Conservation (phyloP, 768 basidiomycete species). For the Mycena rebaudengoi region DNA sequence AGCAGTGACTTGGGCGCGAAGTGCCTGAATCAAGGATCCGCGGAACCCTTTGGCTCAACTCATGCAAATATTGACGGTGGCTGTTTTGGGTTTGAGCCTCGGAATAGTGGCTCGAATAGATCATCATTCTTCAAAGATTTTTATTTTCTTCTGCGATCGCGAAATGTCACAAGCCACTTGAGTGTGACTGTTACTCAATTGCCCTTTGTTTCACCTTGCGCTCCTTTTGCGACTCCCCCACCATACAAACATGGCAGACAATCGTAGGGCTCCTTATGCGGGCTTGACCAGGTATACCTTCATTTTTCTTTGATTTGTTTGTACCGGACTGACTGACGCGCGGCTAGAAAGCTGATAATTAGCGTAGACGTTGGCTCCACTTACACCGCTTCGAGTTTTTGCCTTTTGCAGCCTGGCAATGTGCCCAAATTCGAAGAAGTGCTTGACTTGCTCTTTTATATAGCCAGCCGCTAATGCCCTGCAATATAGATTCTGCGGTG, state of each 20-base stretch:
- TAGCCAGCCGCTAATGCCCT: not conserved
- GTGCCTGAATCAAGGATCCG: too few species aligned
- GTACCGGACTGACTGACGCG: not conserved
- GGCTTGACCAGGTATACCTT: constrained; percentile 13
- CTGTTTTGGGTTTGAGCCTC: too few species aligned
- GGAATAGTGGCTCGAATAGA: too few species aligned
- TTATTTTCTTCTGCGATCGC: too few species aligned
- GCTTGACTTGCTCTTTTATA: not conserved
- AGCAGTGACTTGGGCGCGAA: too few species aligned
- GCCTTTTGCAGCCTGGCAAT: constrained; percentile 22
- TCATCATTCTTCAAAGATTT: not conserved
- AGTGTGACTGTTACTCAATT: too few species aligned
- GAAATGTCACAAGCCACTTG: too few species aligned
- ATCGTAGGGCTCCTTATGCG: constrained; percentile 14
- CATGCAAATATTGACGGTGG: too few species aligned
- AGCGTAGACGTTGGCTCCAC: constrained; percentile 26
- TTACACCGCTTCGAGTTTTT: constrained; percentile 23
- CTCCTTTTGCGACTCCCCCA: not conserved
- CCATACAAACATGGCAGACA: constrained; percentile 6
- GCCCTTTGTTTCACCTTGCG: too few species aligned
- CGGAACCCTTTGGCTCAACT: too few species aligned
- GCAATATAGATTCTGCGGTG: constrained; percentile 22
- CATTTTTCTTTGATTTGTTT: not conserved
- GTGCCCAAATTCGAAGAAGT: constrained; percentile 32
- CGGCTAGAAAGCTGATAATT: constrained; percentile 11